phyloP scores from a whole-genome alignment of 257 asterid genomes.

The Plantago elongata region DNA sequence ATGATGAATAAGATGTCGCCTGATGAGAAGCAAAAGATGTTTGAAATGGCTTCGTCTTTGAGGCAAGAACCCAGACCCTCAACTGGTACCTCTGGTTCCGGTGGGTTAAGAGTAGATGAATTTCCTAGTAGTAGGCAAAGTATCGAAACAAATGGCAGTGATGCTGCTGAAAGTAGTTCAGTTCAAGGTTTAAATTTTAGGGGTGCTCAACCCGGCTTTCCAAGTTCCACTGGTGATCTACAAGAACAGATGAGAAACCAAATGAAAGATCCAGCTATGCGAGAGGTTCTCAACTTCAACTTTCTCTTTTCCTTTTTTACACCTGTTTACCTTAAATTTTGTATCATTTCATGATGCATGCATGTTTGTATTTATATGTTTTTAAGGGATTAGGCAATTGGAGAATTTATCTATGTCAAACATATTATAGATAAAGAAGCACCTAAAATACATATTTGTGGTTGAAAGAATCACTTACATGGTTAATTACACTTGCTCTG shows the following conservation, averaged over 20 bases:
- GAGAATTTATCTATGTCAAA: background rate
- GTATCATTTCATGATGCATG: background rate
- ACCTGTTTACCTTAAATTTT: constrained; percentile 2
- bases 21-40: constrained; percentile 68
- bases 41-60: constrained; percentile 68
- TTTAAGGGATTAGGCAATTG: constrained; percentile 5
- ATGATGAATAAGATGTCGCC: constrained; percentile 91
- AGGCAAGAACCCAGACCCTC: constrained; percentile 44
- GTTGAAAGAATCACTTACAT: background rate
- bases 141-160: constrained; percentile 25
- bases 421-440: no score
- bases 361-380: background rate
- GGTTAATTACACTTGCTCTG: background rate
- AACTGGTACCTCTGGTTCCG: constrained; percentile 32
- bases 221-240: constrained; percentile 54
- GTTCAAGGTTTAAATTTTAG: constrained; percentile 33
- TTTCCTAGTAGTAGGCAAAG: constrained; percentile 31
- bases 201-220: constrained; percentile 39
- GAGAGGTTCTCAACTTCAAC: constrained; percentile 52
- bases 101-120: constrained; percentile 32
- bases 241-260: constrained; percentile 95
- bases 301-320: constrained; percentile 3
- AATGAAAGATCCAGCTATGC: constrained; percentile 97
- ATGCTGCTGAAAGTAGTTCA: constrained; percentile 45
- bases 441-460: background rate